These are phyloP conservation scores for Pseudogymnoascus sp. DNA, from an alignment of 2,329 filamentous ascomycete genomes.

Conservation along the genomic window DNA sequence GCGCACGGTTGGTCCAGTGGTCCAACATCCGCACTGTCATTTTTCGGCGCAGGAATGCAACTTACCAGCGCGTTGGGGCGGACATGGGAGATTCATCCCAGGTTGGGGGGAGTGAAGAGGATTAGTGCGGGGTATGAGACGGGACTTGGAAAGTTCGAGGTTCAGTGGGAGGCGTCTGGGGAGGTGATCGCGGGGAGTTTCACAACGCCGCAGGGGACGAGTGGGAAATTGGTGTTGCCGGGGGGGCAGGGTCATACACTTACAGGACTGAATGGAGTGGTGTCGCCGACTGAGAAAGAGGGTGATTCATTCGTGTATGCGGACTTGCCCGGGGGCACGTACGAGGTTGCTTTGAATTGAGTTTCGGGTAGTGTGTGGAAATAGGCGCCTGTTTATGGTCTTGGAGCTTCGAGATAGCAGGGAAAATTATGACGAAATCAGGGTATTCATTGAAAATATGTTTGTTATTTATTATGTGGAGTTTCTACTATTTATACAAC, in stretches of 20 bases:
- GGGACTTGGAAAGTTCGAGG: constrained; percentile 29
- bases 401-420: background rate
- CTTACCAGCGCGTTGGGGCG: constrained; percentile 21
- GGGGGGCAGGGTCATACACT: background rate
- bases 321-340: background rate
- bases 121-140: constrained; percentile 33
- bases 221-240: constrained; percentile 11
- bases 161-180: constrained; percentile 17
- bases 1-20: constrained; percentile 32
- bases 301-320: background rate
- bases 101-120: constrained; percentile 27
- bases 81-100: constrained; percentile 24
- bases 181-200: background rate
- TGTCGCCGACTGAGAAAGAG: background rate
- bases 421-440: background rate
- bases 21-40: constrained; percentile 28
- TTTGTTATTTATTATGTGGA: background rate
- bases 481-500: background rate
- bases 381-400: background rate
- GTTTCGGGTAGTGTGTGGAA: too few species aligned
- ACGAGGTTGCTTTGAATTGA: background rate
- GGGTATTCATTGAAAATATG: background rate
- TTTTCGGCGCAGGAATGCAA: constrained; percentile 26
- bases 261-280: background rate
- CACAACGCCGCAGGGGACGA: constrained; percentile 8